Evolutionary conservation across 345 rosid genomes (phyloP), one percentile per base, ranked within the genome.

Genomic region (Dipteronia dyeriana): DNA sequence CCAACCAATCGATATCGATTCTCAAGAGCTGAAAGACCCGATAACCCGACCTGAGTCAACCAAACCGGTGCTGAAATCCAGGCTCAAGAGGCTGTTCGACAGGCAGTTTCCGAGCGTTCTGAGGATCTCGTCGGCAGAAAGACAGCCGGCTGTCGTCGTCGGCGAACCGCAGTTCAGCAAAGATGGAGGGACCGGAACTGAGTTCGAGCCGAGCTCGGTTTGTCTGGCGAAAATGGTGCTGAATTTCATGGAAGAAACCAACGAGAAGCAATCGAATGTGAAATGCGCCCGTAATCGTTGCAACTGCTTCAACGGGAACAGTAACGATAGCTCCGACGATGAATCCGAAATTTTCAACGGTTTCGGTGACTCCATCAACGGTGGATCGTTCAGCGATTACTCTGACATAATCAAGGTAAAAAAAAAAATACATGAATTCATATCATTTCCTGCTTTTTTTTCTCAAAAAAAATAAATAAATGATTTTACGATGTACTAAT

Each of bases 191-290:
- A 47, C 45, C 53, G 74, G 76, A 47, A 17, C 81, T n/a, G 98
- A 91, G 82, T 91, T 96, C 63, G 99, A 94, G 83, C 98, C 97
- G 63, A 94, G 91, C 86, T 90, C 99, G 7, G 82, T 92, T 74
- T 92, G 97, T 73, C 81, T 96, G 79, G 94, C 80, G 66, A 96
- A 92, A 86, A 89, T 96, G 98, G 97, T 96, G 17, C 97, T 86
- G 82, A 94, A 84, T 75, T 96, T 90, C 86, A 90, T 96, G 9
- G 99, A 96, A 77, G 97, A 89, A 63, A 85, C 81, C 80, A 88
- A 86, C 86, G 98, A 96, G 86, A 94, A 90, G 88, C 95, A 84
- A 75, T 54, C 82, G 38, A 51, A 82, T 10, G 85, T 86, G 4
- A 89, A 91, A 87, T 88, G 93, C 71, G 89, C 91, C 78, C 91